Conservation (phyloP, 2,329 filamentous ascomycete genomes). For the Myriosclerotinia scirpicola region DNA sequence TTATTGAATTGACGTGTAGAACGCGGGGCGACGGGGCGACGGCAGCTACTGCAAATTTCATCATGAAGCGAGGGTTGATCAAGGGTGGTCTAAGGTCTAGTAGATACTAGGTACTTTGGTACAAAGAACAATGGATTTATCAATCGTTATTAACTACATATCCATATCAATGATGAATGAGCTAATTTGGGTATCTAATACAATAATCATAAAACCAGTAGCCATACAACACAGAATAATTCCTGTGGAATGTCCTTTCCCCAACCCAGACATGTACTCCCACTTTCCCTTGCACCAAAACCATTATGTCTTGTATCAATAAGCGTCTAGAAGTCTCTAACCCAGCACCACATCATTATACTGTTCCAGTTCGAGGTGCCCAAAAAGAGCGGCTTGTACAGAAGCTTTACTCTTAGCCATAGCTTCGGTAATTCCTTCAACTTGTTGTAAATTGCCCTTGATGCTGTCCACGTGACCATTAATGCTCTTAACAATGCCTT, state of each 20-base stretch:
- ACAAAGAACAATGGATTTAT: slow-evolving; percentile 18
- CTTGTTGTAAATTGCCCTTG: slow-evolving; percentile 38
- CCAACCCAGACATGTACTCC: slow-evolving; percentile 12
- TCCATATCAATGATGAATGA: not conserved
- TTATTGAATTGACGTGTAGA: slow-evolving; percentile 20
- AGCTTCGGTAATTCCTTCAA: slow-evolving; percentile 37
- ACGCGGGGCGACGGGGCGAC: slow-evolving; percentile 21
- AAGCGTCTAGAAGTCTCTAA: slow-evolving; percentile 2
- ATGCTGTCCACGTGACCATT: slow-evolving; percentile 40
- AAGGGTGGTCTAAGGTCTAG: slow-evolving; percentile 14
- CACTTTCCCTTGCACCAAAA: slow-evolving; percentile 8
- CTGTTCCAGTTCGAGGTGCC: slow-evolving; percentile 34
- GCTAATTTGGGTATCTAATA: slow-evolving; percentile 15
- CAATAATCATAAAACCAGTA: slow-evolving; percentile 1
- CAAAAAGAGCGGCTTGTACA: slow-evolving; percentile 39
- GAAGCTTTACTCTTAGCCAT: slow-evolving; percentile 38
- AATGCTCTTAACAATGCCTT: slow-evolving; percentile 34
- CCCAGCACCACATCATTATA: slow-evolving; percentile 41
- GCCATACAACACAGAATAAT: not conserved
- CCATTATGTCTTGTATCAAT: not conserved
- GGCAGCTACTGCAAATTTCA: slow-evolving; percentile 23
- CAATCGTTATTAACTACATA: slow-evolving; percentile 17
- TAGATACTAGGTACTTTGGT: slow-evolving; percentile 19
- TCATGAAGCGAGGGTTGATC: slow-evolving; percentile 24
- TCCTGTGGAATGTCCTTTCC: not conserved